A percentile compares a stretch with the other conserved stretches of the same genome.
These are phyloP conservation scores for Xylariaceae sp. DNA, from an alignment of 2,329 filamentous ascomycete genomes.

Conservation along the genomic window DNA sequence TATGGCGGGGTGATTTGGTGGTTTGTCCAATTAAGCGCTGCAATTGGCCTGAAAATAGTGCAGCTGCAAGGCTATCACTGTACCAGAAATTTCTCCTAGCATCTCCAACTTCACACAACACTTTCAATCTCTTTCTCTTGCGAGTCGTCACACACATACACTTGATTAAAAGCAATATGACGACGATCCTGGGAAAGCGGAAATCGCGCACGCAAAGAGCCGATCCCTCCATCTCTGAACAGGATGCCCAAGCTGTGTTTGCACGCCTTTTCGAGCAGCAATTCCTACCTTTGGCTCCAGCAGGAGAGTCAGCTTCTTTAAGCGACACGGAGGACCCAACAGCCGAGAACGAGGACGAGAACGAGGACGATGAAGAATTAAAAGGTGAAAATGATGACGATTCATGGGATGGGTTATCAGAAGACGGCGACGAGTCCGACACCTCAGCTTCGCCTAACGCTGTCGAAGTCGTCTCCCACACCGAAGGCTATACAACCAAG, in stretches of 20 bases:
- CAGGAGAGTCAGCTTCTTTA: slow-evolving; percentile 17
- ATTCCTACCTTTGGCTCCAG: slow-evolving; percentile 66
- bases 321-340: slow-evolving; percentile 34
- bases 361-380: not conserved
- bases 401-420: slow-evolving; percentile 44
- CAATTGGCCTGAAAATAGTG: slow-evolving; percentile 15
- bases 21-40: slow-evolving; percentile 1
- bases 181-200: slow-evolving; percentile 48
- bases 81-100: slow-evolving; percentile 16
- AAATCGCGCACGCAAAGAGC: slow-evolving; percentile 37
- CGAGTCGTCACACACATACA: not conserved
- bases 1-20: slow-evolving; percentile 23
- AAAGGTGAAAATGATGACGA: slow-evolving; percentile 17
- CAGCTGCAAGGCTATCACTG: slow-evolving; percentile 8
- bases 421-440: slow-evolving; percentile 36
- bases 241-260: slow-evolving; percentile 71
- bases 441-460: slow-evolving; percentile 13
- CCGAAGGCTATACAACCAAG: slow-evolving; percentile 36
- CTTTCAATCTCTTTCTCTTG: not conserved
- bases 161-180: slow-evolving; percentile 32
- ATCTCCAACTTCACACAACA: not conserved
- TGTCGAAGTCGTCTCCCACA: slow-evolving; percentile 64
- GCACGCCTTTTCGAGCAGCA: slow-evolving; percentile 82
- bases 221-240: slow-evolving; percentile 34
- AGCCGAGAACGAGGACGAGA: slow-evolving; percentile 5